These are phyloP conservation scores for Mortierella sp. DNA, from an alignment of 371 early-diverging fungal genomes.

Conservation along the genomic window DNA sequence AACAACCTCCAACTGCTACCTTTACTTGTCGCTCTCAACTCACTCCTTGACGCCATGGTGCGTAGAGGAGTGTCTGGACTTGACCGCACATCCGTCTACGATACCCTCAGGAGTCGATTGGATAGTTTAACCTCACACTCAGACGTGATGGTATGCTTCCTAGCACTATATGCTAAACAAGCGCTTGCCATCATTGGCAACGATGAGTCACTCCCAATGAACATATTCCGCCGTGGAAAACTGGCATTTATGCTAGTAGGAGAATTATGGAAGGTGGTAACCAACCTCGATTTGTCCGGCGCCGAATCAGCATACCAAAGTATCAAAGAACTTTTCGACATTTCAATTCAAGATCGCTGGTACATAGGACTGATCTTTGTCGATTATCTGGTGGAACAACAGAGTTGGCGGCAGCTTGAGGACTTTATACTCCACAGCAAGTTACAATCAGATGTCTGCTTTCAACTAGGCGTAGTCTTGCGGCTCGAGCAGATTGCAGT, in stretches of 20 bases:
- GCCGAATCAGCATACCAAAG: slow-evolving; percentile 1
- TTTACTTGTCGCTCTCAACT: not conserved
- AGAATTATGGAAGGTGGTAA: not conserved
- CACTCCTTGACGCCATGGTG: slow-evolving; percentile 4
- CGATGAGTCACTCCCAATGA: slow-evolving; percentile 7
- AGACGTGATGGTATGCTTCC: not conserved
- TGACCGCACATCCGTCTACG: not conserved
- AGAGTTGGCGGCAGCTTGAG: slow-evolving; percentile 5
- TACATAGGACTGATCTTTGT: slow-evolving; percentile 3
- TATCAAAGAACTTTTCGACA: not conserved
- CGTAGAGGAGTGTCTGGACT: not conserved
- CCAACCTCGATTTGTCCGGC: not conserved
- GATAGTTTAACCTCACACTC: not conserved
- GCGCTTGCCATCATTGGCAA: not conserved
- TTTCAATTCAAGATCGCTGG: not conserved
- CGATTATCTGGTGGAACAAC: not conserved
- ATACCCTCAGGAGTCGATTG: not conserved
- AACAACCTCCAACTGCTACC: not conserved
- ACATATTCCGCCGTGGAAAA: slow-evolving; percentile 5
- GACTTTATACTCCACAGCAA: slow-evolving; percentile 1
- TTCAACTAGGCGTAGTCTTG: not conserved
- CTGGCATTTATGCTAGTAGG: not conserved
- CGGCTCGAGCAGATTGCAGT: slow-evolving; percentile 9
- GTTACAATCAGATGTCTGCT: not conserved
- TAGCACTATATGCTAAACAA: slow-evolving; percentile 1